Conservation (phyloP, 2,329 filamentous ascomycete species). For the Fusarium newnesense region DNA sequence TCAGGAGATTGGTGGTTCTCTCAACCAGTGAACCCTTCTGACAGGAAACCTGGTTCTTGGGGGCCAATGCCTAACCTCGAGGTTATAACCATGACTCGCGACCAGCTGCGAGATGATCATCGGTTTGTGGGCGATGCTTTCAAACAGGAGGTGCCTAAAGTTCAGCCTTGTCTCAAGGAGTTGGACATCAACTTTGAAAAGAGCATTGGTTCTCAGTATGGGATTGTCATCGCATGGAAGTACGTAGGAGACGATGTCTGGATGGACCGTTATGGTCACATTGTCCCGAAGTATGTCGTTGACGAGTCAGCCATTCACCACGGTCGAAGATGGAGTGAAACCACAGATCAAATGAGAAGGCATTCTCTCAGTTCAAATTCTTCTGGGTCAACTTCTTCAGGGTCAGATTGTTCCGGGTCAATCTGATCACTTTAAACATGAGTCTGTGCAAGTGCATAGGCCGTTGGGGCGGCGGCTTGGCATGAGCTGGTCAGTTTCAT, state of each 20-base stretch:
- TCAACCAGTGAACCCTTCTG: not conserved
- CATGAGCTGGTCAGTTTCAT: not conserved
- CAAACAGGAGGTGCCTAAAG: not conserved
- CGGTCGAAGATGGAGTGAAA: not conserved
- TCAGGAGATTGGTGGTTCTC: not conserved
- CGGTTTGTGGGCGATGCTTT: not conserved
- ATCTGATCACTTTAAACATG: accelerated
- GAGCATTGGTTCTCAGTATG: not conserved
- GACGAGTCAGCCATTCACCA: not conserved
- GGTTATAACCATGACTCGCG: not conserved
- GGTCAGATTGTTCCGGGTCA: too few species aligned
- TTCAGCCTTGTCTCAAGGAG: not conserved
- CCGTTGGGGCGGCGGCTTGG: not conserved
- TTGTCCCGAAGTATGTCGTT: not conserved
- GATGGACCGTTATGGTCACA: not conserved
- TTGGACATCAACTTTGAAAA: not conserved
- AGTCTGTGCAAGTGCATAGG: not conserved
- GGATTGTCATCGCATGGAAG: not conserved
- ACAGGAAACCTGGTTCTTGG: not conserved
- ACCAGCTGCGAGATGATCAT: not conserved
- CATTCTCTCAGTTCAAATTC: not conserved
- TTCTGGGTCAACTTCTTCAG: too few species aligned
- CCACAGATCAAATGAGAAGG: not conserved
- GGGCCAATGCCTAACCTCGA: not conserved
- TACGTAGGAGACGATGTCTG: not conserved